A percentile compares a stretch with the other conserved stretches of the same genome.
Evolutionary conservation across 192 early-diverging fungal genomes (phyloP).

Genomic region (Fimicolochytrium jonesii): DNA sequence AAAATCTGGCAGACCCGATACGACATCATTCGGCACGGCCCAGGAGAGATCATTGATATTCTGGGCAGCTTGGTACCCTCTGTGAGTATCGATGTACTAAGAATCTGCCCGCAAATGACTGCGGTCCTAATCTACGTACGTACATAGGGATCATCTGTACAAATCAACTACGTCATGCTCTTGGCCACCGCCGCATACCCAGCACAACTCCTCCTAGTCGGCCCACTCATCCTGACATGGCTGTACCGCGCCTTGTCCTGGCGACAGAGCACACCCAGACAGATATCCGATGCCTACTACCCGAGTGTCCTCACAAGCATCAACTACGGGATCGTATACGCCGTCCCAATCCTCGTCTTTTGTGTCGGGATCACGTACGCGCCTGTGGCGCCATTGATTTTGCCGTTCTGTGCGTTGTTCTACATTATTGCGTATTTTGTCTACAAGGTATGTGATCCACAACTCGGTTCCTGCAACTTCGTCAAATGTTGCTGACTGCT

Average conservation of each 20-base stretch:
- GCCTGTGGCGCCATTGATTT: slow-evolving; percentile 45
- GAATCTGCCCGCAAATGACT: no score
- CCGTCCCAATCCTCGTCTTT: slow-evolving; percentile 48
- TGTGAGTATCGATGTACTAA: no score
- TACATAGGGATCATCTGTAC: slow-evolving; percentile 29
- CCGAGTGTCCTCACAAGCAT: slow-evolving; percentile 44
- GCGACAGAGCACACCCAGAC: slow-evolving; percentile 34
- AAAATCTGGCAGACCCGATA: slow-evolving; percentile 26
- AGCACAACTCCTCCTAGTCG: slow-evolving; percentile 43
- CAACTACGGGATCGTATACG: slow-evolving; percentile 50
- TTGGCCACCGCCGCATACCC: slow-evolving; percentile 39
- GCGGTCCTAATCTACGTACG: slow-evolving; percentile 1
- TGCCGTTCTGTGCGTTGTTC: slow-evolving; percentile 47
- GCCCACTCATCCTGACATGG: slow-evolving; percentile 44
- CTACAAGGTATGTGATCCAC: slow-evolving; percentile 31
- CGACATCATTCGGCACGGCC: slow-evolving; percentile 30
- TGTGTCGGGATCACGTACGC: slow-evolving; percentile 46
- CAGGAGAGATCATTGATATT: slow-evolving; percentile 34
- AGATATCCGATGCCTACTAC: slow-evolving; percentile 48
- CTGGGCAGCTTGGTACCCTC: slow-evolving; percentile 9
- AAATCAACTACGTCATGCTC: slow-evolving; percentile 46
- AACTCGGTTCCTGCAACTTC: background rate
- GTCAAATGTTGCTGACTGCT: background rate
- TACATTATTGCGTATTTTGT: slow-evolving; percentile 47
- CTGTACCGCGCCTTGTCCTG: slow-evolving; percentile 25